These are phyloP conservation scores for Trichoderma gracile DNA, from an alignment of 2,329 filamentous ascomycete species.

Conservation along the genomic window DNA sequence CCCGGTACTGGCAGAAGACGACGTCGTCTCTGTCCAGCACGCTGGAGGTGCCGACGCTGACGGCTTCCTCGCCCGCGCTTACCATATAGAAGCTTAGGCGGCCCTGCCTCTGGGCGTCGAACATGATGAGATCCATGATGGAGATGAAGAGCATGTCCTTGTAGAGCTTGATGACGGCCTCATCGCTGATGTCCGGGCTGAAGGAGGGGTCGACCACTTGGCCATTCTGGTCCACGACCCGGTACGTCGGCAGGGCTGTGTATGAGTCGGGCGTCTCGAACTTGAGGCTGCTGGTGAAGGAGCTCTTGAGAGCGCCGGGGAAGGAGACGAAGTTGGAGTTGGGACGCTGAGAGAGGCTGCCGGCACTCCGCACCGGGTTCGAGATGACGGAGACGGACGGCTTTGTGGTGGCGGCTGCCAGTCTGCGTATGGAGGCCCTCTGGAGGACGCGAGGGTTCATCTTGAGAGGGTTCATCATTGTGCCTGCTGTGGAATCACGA, in stretches of 20 bases:
- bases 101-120: constrained; percentile 95
- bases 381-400: constrained; percentile 7
- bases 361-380: constrained; percentile 41
- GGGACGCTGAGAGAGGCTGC: constrained; percentile 57
- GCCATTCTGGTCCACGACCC: constrained; percentile 87
- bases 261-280: constrained; percentile 75
- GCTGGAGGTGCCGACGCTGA: constrained; percentile 84
- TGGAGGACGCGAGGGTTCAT: constrained; percentile 20
- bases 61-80: constrained; percentile 90
- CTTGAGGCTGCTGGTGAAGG: constrained; percentile 77
- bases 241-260: constrained; percentile 83
- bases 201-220: constrained; percentile 74
- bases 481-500: not conserved
- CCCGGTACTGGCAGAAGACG: constrained; percentile 91
- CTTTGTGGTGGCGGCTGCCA: constrained; percentile 6
- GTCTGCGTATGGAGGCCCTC: constrained; percentile 9
- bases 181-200: constrained; percentile 67
- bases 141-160: constrained; percentile 67
- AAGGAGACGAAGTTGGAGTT: constrained; percentile 67
- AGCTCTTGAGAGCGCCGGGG: constrained; percentile 91
- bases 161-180: constrained; percentile 60
- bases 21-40: constrained; percentile 83
- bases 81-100: constrained; percentile 97
- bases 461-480: constrained; percentile 5
- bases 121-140: constrained; percentile 97